Percentiles rank a stretch among this genome's conserved stretches.
phyloP scores from a whole-genome alignment of 345 rosid genomes.

The Populus nigra region DNA sequence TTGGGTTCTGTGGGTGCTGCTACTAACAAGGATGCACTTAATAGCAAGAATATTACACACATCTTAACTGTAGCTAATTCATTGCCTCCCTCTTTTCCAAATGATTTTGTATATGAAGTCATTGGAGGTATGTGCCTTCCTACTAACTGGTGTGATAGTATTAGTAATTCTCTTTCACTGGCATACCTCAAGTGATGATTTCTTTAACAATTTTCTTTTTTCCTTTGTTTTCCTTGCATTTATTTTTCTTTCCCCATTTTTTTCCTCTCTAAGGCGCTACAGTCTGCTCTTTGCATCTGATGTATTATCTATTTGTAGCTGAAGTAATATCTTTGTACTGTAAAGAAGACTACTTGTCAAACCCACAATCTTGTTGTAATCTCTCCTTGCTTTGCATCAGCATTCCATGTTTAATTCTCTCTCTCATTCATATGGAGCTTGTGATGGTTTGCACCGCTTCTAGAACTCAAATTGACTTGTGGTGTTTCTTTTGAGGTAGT shows the following conservation, averaged over 20 bases:
- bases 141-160: too few relatives aligned
- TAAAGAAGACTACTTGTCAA: too few relatives aligned
- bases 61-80: slow-evolving; percentile 65
- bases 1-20: slow-evolving; percentile 54
- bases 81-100: slow-evolving; percentile 47
- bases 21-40: slow-evolving; percentile 45
- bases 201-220: background rate
- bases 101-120: slow-evolving; percentile 64
- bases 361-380: background rate
- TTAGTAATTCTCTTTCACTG: too few relatives aligned
- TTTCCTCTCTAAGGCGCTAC: too few relatives aligned
- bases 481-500: slow-evolving; percentile 34
- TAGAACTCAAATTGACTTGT: background rate
- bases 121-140: slow-evolving; percentile 47
- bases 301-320: too few relatives aligned
- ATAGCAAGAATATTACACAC: slow-evolving; percentile 60
- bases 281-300: too few relatives aligned
- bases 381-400: background rate
- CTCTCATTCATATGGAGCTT: too few relatives aligned
- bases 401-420: background rate
- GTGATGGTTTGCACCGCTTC: background rate
- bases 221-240: background rate
- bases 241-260: background rate
- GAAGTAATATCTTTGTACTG: too few relatives aligned
- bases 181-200: background rate